Conservation (phyloP, 176 grass and related monocot species). For the Thinopyrum elongatum region DNA sequence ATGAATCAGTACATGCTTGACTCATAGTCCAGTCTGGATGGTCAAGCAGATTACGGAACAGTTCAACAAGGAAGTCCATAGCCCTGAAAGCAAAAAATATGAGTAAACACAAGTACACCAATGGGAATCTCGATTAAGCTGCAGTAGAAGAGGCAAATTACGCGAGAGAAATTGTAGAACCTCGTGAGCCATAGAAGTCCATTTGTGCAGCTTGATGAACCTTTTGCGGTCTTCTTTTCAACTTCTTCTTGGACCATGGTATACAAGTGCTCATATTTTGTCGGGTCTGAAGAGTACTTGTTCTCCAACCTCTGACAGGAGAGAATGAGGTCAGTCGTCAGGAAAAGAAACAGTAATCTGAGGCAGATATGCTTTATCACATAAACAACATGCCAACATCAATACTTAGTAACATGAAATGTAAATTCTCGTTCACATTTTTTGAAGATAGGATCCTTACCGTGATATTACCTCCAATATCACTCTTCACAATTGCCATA, state of each 20-base stretch:
- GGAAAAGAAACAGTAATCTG: neutral
- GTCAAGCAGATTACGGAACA: conserved; percentile 86
- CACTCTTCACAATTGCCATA: conserved; percentile 86
- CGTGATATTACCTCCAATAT: conserved; percentile 93
- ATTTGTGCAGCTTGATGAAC: conserved; percentile 92
- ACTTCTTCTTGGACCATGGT: conserved; percentile 90
- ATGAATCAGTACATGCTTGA: conserved; percentile 88
- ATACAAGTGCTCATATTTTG: conserved; percentile 81
- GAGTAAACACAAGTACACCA: conserved; percentile 10
- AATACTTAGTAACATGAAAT: neutral
- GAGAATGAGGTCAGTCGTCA: neutral
- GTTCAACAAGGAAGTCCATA: conserved; percentile 94
- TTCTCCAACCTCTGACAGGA: conserved; percentile 77
- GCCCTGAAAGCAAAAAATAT: conserved; percentile 45
- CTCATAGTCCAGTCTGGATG: conserved; percentile 86
- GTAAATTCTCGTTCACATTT: neutral
- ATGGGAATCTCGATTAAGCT: conserved; percentile 1
- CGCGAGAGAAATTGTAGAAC: conserved; percentile 31
- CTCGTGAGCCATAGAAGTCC: conserved; percentile 98
- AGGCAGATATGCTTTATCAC: neutral
- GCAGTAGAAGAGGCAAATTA: neutral
- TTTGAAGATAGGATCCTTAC: conserved; percentile 49
- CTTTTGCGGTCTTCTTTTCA: conserved; percentile 83
- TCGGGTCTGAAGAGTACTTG: conserved; percentile 70
- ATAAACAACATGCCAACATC: neutral